Base-by-base conservation (phyloP, 768 basidiomycete species). In the Mycena polygramma region DNA sequence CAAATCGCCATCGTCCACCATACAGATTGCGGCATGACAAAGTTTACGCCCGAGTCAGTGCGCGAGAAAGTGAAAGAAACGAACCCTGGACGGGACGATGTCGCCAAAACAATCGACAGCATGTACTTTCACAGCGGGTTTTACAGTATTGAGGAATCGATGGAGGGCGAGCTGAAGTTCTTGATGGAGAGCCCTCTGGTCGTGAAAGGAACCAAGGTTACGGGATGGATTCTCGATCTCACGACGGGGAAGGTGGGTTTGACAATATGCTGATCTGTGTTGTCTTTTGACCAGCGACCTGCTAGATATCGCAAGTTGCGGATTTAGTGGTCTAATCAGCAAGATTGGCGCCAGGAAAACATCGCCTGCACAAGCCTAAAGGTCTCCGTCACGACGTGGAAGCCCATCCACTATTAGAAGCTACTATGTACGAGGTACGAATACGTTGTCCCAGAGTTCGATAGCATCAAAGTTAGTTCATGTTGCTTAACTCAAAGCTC, bases 11-110 rank as follows among this genome's bases (percentile, higher is more conserved):
- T 89, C 57, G 81, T 88, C 76, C 87, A 89, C 75, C 88, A 89
- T 76, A 88, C 85, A 7, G 86, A 83, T 64, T 88, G 88, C 69
- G 88, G 88, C 41, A 87, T 88, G 87, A 76, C 85, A 59, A 85
- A 83, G 7, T 86, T 88, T 79, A 80, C 76, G 7, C 80, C 81
- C 7, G 76, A 78, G 1, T 67, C 81, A 48, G 72, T 88, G 53
- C 84, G 81, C 55, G 72, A 75, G 22, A 75, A 81, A 36, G 79
- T 88, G 66, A 82, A 81, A 70, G 76, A 78, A 41, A 74, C 45
- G 76, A 39, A 77, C 77, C 62, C 51, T n/a, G 52, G 69, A 43
- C 62, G 52, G 22, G 78, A 79, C 13, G 69, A 75, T 15, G 69
- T 75, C 48, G 71, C 72, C 5, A 45, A 72, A 8, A 74, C 76